A percentile compares a stretch with the other conserved stretches of the same genome.
phyloP scores from a whole-genome alignment of 1,139 yeast species.

The Geotrichum reessii region DNA sequence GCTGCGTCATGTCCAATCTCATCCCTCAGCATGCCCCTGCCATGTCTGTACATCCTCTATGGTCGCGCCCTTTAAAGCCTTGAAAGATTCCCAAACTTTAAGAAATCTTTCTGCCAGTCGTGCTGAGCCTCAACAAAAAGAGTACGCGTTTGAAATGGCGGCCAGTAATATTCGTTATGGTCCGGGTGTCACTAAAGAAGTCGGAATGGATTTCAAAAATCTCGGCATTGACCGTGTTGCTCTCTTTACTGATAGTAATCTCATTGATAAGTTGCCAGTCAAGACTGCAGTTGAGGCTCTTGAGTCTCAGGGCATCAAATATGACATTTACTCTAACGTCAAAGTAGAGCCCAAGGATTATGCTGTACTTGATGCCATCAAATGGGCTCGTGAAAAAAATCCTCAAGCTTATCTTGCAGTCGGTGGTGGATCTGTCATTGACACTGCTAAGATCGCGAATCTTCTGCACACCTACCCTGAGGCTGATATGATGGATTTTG shows the following conservation, averaged over 20 bases:
- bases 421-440: conserved; percentile 43
- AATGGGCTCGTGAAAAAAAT: conserved; percentile 36
- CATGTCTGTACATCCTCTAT: conserved; percentile 30
- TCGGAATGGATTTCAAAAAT: conserved; percentile 39
- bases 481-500: conserved; percentile 39
- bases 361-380: conserved; percentile 37
- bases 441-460: conserved; percentile 40
- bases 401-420: conserved; percentile 41
- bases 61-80: conserved; percentile 14
- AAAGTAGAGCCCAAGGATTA: conserved; percentile 40
- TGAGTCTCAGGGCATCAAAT: conserved; percentile 36
- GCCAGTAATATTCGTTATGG: conserved; percentile 40
- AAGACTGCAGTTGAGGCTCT: conserved; percentile 35
- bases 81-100: conserved; percentile 18
- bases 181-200: conserved; percentile 38
- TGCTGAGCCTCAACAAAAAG: conserved; percentile 26
- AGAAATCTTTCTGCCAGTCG: conserved; percentile 22
- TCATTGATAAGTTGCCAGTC: conserved; percentile 33
- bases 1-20: conserved; percentile 32
- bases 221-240: conserved; percentile 33
- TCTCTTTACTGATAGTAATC: conserved; percentile 21
- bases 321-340: conserved; percentile 38
- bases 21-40: conserved; percentile 35
- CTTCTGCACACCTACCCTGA: conserved; percentile 38
- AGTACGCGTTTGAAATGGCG: conserved; percentile 42